phyloP scores from a whole-genome alignment of 2,329 filamentous ascomycete species.

The Fusarium sp. region DNA sequence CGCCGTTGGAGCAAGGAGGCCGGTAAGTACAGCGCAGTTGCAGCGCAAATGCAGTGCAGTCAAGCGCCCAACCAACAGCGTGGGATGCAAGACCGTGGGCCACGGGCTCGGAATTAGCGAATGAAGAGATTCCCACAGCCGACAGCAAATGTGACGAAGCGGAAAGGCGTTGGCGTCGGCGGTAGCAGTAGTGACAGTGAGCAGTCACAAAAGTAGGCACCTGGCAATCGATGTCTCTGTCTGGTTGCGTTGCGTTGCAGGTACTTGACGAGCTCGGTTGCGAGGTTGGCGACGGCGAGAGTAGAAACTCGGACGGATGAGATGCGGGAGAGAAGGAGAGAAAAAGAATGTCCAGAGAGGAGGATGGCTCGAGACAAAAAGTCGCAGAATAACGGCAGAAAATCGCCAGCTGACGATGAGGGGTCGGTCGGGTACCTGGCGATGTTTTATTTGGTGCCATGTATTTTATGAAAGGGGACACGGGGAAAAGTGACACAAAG shows the following conservation, averaged over 20 bases:
- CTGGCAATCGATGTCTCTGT: conserved; percentile 5
- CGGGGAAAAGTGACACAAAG: conserved; percentile 47
- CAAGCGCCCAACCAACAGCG: conserved; percentile 44
- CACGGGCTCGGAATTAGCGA: conserved; percentile 40
- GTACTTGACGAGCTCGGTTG: neutral
- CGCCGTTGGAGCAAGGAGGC: conserved; percentile 17
- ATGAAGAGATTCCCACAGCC: conserved; percentile 45
- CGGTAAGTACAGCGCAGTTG: conserved; percentile 24
- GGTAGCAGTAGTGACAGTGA: conserved; percentile 34
- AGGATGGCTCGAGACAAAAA: conserved; percentile 24
- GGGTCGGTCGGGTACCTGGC: conserved; percentile 44
- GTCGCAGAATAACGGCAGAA: conserved; percentile 24
- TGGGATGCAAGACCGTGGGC: conserved; percentile 46
- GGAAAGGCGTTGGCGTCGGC: conserved; percentile 36
- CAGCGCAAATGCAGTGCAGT: conserved; percentile 23
- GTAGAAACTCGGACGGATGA: neutral
- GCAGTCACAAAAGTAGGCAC: conserved; percentile 12
- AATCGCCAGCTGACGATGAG: conserved; percentile 39
- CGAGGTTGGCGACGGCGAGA: neutral
- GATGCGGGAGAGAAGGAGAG: conserved; percentile 15
- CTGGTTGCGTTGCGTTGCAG: conserved; percentile 4
- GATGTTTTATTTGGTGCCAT: conserved; percentile 48
- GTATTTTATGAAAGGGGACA: conserved; percentile 48
- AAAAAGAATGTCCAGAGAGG: conserved; percentile 18
- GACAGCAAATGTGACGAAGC: conserved; percentile 44